Evolutionary conservation across 306 rosid genomes (phyloP).

Genomic region (Begonia masoniana): DNA sequence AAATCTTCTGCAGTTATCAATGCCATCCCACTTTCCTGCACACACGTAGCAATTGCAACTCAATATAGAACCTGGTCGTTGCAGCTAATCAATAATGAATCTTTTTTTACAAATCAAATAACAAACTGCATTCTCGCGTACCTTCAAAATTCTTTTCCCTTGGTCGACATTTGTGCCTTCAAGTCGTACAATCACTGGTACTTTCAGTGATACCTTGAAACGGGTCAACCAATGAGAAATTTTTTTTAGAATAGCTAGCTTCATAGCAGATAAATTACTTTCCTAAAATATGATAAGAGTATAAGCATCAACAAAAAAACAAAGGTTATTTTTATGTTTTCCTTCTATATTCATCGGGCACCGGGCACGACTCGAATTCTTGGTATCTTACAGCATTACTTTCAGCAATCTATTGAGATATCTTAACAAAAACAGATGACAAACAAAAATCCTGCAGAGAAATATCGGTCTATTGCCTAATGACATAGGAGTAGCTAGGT

Average conservation of each 20-base stretch:
- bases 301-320: no score
- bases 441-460: no score
- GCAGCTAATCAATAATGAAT: not conserved
- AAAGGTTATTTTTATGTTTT: no score
- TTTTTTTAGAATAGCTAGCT: not conserved
- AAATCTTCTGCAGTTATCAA: constrained; percentile 92
- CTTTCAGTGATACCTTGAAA: constrained; percentile 69
- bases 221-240: constrained; percentile 3
- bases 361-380: no score
- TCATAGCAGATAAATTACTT: no score
- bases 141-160: constrained; percentile 92
- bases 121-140: constrained; percentile 2
- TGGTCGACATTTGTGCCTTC: constrained; percentile 97
- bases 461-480: no score
- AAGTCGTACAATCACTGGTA: constrained; percentile 91
- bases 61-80: not conserved
- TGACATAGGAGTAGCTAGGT: no score
- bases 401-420: no score
- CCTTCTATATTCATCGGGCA: no score
- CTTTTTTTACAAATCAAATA: constrained; percentile 1
- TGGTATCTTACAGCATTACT: no score
- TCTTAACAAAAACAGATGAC: no score
- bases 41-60: constrained; percentile 10
- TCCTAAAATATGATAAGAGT: no score
- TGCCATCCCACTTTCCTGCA: constrained; percentile 89